Base-by-base conservation (phyloP, 2,329 filamentous ascomycete species). In the Grosmannia serpens region DNA sequence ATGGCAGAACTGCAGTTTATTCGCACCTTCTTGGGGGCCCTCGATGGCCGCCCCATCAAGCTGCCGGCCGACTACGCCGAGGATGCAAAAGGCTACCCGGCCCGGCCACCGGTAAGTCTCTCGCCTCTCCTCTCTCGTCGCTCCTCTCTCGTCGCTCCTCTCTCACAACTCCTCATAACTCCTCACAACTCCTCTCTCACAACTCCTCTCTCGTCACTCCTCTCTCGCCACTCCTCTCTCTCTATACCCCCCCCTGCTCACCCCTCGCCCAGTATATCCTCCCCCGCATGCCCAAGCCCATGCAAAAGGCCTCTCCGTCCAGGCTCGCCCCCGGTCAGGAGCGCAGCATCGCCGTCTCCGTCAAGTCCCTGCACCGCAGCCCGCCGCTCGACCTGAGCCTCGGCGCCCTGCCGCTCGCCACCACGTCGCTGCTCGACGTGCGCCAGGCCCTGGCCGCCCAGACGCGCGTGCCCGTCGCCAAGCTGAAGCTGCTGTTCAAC, bases 11-110 rank as follows among this genome's bases (percentile, higher is more conserved):
- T 91, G 61, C 76, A 84, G 55, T 97, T 96, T 71, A 87, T 90
- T 65, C 90, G 88, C 73, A 79, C 83, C 35, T 96, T 95, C 73
- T 84, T 99, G 65, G 77, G 85, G 56, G 81, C 84, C 26, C 82
- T 97, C 62, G 90, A 95, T 73, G 82, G 84, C 61, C 85, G 86
- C 55, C 87, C 91, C 9, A 72, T 85, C 66, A 95, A 91, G 77
- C 82, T 97, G 63, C 84, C 87, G n/a, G 78, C 88, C 63, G 90
- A 97, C 71, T 88, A 96, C 83, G 85, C 95, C 71, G 89, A 92
- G 73, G 89, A 96, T 69, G 84, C 89, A 55, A 85, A 85, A 66
- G 83, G 80, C 64, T 91, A 92, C 70, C 87, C 89, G 27, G 77
- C 87, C 29, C 84, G 88, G 62, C 79, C 84, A 64, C 87, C 91